A percentile compares a stretch with the other conserved stretches of the same genome.
Evolutionary conservation across 2,329 filamentous ascomycete genomes (phyloP).

Genomic region (Penicillium brevicompactum): DNA sequence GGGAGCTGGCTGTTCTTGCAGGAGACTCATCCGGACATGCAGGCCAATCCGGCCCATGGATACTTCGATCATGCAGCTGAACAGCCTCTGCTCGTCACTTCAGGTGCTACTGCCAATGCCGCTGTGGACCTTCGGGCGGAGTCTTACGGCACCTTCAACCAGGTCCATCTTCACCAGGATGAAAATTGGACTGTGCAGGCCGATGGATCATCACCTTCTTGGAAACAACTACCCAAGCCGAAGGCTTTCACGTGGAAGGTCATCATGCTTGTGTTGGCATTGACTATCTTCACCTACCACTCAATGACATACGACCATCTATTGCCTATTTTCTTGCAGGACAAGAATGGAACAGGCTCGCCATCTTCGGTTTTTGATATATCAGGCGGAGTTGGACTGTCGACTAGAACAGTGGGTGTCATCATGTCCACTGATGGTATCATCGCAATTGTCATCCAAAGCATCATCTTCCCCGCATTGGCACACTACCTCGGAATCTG

Average conservation of each 20-base stretch:
- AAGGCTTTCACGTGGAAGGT: constrained; percentile 66
- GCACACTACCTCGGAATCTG: constrained; percentile 68
- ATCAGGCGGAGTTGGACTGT: constrained; percentile 66
- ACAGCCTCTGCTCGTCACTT: constrained; percentile 74
- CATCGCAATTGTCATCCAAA: constrained; percentile 73
- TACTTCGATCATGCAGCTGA: constrained; percentile 55
- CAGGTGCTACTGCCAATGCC: constrained; percentile 72
- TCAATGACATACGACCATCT: constrained; percentile 94
- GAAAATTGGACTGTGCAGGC: constrained; percentile 55
- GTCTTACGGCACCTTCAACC: constrained; percentile 73
- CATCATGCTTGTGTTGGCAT: constrained; percentile 73
- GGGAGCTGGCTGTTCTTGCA: constrained; percentile 79
- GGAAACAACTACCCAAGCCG: constrained; percentile 41
- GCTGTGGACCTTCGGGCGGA: constrained; percentile 75
- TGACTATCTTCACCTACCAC: constrained; percentile 92
- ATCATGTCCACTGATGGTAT: constrained; percentile 71
- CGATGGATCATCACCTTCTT: constrained; percentile 46
- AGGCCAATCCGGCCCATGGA: constrained; percentile 51
- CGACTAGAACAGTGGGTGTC: constrained; percentile 66
- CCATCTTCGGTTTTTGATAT: constrained; percentile 55
- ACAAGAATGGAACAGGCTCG: constrained; percentile 49
- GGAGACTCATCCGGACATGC: constrained; percentile 86
- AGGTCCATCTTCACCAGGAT: constrained; percentile 57
- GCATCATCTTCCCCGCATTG: constrained; percentile 67
- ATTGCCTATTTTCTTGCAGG: constrained; percentile 89